A percentile compares a stretch with the other conserved stretches of the same genome.
These are phyloP conservation scores for Sarocladium strictum DNA, from an alignment of 2,329 filamentous ascomycete genomes.

Conservation along the genomic window DNA sequence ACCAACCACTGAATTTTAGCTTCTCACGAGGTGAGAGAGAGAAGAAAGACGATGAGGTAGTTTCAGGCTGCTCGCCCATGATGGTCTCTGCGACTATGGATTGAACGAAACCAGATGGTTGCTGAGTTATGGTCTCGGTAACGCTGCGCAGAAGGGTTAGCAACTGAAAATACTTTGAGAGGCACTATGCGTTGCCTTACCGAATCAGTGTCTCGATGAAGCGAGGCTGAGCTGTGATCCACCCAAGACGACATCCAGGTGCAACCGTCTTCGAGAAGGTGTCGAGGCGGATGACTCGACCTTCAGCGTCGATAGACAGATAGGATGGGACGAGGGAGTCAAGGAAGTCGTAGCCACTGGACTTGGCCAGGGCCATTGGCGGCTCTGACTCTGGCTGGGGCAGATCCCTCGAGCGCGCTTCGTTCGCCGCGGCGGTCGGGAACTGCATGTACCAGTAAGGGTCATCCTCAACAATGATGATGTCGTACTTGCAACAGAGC, in stretches of 20 bases:
- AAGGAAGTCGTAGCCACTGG: conserved; percentile 68
- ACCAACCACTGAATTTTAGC: conserved; percentile 56
- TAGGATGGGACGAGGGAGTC: conserved; percentile 81
- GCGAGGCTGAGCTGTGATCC: conserved; percentile 79
- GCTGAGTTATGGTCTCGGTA: conserved; percentile 71
- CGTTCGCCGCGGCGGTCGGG: conserved; percentile 56
- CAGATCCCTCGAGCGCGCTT: conserved; percentile 42
- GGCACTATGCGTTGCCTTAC: conserved; percentile 13
- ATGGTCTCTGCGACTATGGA: conserved; percentile 71
- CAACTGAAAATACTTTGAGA: neutral
- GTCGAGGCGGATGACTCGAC: conserved; percentile 82
- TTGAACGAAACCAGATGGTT: conserved; percentile 87
- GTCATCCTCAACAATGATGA: conserved; percentile 90
- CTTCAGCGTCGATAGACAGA: conserved; percentile 74
- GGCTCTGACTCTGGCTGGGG: conserved; percentile 24
- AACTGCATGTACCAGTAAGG: conserved; percentile 95
- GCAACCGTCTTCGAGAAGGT: conserved; percentile 93
- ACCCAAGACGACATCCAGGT: conserved; percentile 83
- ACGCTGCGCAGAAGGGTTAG: conserved; percentile 45
- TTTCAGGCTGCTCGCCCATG: conserved; percentile 57
- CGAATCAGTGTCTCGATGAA: conserved; percentile 64
- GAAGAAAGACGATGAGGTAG: conserved; percentile 32
- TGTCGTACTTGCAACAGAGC: conserved; percentile 75
- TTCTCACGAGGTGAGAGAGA: conserved; percentile 42
- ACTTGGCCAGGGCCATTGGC: conserved; percentile 25